These are phyloP conservation scores for Thielaviopsis populi DNA, from an alignment of 2,329 filamentous ascomycete genomes.

Conservation along the genomic window DNA sequence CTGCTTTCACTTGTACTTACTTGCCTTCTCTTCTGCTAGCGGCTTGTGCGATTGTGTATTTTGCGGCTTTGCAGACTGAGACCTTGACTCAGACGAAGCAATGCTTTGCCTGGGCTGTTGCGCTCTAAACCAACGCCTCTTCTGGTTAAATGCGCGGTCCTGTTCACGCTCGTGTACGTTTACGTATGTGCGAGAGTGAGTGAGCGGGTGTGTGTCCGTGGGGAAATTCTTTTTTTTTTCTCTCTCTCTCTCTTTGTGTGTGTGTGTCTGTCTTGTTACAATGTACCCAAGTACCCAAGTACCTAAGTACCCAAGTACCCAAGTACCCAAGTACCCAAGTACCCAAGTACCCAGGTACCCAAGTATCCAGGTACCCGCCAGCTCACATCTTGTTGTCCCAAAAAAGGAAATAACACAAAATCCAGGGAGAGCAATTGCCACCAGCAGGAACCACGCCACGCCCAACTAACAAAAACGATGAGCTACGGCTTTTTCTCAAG, in stretches of 20 bases:
- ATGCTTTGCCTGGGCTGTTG: background rate
- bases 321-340: background rate
- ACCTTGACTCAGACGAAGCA: background rate
- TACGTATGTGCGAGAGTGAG: background rate
- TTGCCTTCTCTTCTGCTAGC: background rate
- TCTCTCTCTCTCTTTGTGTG: background rate
- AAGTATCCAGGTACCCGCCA: background rate
- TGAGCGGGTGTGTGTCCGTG: background rate
- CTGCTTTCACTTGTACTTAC: background rate
- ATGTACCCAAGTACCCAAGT: background rate
- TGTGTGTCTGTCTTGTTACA: background rate
- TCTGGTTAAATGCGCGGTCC: background rate
- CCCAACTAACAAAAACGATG: background rate
- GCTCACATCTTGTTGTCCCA: background rate
- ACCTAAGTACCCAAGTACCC: background rate
- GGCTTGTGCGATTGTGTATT: background rate
- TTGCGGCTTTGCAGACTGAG: background rate
- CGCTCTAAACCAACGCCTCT: background rate
- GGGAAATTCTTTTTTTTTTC: too few relatives aligned
- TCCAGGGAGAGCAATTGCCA: background rate
- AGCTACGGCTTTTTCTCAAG: background rate
- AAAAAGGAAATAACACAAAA: constrained; percentile 4
- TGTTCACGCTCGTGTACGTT: background rate
- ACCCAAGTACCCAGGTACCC: background rate
- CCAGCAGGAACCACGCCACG: background rate